Percentiles rank a stretch among this genome's conserved stretches.
phyloP scores from a whole-genome alignment of 2,329 filamentous ascomycete species.

The Trichoderma sp. region DNA sequence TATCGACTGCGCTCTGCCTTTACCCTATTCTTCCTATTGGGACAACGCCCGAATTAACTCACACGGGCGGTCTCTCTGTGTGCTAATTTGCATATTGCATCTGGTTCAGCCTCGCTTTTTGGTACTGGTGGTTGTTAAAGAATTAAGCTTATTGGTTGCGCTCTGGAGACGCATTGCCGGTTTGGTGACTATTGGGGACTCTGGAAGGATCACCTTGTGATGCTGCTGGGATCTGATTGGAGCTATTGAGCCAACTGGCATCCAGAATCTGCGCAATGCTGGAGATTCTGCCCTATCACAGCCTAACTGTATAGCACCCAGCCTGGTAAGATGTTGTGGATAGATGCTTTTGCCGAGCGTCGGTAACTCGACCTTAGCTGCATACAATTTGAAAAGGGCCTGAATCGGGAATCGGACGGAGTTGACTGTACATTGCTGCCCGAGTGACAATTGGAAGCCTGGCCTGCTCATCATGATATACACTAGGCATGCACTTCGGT shows the following conservation, averaged over 20 bases:
- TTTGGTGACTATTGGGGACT: not conserved
- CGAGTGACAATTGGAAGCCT: too few relatives aligned
- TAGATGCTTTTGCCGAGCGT: not conserved
- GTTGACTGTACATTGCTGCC: too few relatives aligned
- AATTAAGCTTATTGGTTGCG: not conserved
- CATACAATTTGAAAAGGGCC: not conserved
- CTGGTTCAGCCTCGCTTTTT: not conserved
- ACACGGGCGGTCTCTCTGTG: not conserved
- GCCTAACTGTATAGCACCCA: not conserved
- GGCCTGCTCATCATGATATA: too few relatives aligned
- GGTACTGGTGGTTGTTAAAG: not conserved
- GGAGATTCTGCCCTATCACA: not conserved
- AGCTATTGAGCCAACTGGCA: not conserved
- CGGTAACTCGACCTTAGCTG: not conserved
- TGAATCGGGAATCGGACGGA: too few relatives aligned
- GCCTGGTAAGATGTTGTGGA: not conserved
- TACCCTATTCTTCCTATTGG: conserved; percentile 19
- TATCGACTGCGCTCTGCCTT: not conserved
- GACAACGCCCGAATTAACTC: not conserved
- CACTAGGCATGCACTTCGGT: too few relatives aligned
- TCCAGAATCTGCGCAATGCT: not conserved
- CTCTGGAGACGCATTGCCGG: not conserved
- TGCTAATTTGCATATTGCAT: not conserved
- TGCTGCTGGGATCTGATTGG: not conserved
- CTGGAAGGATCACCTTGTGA: not conserved